A percentile compares a stretch with the other conserved stretches of the same genome.
Conservation (phyloP, 306 rosid genomes). For the Fragaria nilgerrensis region DNA sequence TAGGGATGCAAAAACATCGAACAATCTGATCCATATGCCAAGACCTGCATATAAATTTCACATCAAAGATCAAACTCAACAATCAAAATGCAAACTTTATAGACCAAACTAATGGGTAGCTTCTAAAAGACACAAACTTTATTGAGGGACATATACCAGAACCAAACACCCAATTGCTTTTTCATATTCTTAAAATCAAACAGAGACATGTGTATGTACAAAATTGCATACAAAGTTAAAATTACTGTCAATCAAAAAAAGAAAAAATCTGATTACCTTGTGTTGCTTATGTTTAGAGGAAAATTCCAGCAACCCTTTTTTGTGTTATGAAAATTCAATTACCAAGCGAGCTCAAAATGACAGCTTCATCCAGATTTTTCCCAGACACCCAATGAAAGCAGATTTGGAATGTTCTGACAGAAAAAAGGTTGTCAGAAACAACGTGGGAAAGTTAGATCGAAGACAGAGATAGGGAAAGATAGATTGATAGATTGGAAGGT, state of each 20-base stretch:
- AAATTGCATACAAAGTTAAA: neutral
- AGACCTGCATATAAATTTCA: conserved; percentile 48
- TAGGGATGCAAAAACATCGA: conserved; percentile 43
- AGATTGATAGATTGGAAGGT: conserved; percentile 15
- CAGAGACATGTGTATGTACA: conserved; percentile 2
- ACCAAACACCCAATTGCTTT: neutral
- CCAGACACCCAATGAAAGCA: conserved; percentile 21
- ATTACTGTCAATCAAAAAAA: neutral
- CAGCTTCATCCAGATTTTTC: neutral
- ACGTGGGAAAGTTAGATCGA: conserved; percentile 18
- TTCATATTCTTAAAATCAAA: conserved; percentile 2
- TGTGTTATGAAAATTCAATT: conserved; percentile 8
- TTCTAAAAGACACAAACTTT: conserved; percentile 16
- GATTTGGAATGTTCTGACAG: conserved; percentile 41
- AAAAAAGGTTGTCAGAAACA: conserved; percentile 23
- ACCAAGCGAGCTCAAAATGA: conserved; percentile 10
- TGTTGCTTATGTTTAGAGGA: conserved; percentile 13
- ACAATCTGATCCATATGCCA: conserved; percentile 33
- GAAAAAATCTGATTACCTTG: conserved; percentile 29
- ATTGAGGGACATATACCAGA: neutral
- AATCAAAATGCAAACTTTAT: conserved; percentile 8
- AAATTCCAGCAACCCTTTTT: conserved; percentile 17
- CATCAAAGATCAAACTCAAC: conserved; percentile 23
- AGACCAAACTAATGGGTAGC: conserved; percentile 16
- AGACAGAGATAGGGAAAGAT: neutral